Evolutionary conservation across 2,329 filamentous ascomycete genomes (phyloP), one percentile per base, ranked within the genome.

Genomic region (Tolypocladium capitatum): DNA sequence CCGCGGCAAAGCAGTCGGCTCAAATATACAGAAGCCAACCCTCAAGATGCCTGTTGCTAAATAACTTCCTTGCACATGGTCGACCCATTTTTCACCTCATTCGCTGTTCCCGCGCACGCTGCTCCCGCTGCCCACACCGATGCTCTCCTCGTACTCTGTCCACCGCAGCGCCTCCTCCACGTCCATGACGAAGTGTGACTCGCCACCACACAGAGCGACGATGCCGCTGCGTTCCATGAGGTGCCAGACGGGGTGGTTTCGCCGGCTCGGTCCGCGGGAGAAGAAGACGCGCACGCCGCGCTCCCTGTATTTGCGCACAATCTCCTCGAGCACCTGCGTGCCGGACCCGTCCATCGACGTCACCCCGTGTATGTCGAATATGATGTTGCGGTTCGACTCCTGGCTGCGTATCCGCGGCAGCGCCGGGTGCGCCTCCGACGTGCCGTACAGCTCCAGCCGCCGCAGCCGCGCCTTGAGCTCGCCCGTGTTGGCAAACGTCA

Each of bases 331-430:
- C 0, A 97, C 91, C 66, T 97, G 92, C 0, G 87, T 85, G 1
- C 91, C 92, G 0, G 89, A 94, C 6, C 89, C 92, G 61, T 98
- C 92, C 57, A 98, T 81, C 28, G 84, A 85, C 0, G 90, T 95
- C 3, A 98, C 92, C n/a, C 92, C 92, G 56, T 97, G 91, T 8
- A 97, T 89, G 62, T 98, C 92, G 59, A 98, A 97, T 52, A 98
- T 89, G 63, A 98, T 75, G 60, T 95, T 96, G 56, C 81, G 79
- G 62, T 96, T 96, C 58, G 86, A 82, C 51, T 91, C 84, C n/a
- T 81, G 76, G 27, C 76, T 72, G 5, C 90, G 77, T 14, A 94
- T 73, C 3, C 86, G 78, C 1, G 92, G 92, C 18, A 96, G 72
- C 0, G 90, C 90, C 0, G 92, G 92, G 58, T 97, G 92, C 0